Base-by-base conservation (phyloP, 2,329 filamentous ascomycete genomes). In the Periglandula ipomoeae region DNA sequence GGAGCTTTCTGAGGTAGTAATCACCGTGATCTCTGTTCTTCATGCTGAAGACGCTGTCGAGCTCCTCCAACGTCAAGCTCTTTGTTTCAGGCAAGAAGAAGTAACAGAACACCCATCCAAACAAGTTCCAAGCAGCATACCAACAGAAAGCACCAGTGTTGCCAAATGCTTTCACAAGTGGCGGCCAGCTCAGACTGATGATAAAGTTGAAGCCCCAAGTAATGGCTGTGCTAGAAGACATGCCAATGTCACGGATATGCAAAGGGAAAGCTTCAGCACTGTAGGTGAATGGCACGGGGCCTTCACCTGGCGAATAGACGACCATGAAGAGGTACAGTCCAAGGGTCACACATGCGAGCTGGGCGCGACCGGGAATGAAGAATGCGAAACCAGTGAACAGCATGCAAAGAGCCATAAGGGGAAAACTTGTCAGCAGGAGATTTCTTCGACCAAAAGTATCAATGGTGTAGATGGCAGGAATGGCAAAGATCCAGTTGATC, bases 271-370 rank as follows among this genome's bases (percentile, higher is more conserved):
- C 77, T 54, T 81, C 78, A 1, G 77, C 77, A 0, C 74, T 78
- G 58, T 81, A 81, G 0, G 76, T 80, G 54, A 80, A 80, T 0
- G 78, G 76, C 0, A 81, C 77, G 0, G 77, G 76, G 0, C 78
- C 77, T 44, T 77, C 73, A 15, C 78, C 76, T 0, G 75, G 74
- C 0, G 67, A 70, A 55, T 71, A 71, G 11, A 68, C 59, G 1
- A 65, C 61, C 54, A 65, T 66, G 47, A 71, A 71, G 4, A 69
- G 51, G 51, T 70, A 71, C 1, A 71, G 61, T 0, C 67, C 66
- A 0, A 61, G 52, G 2, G 65, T 65, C 9, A 71, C 58, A n/a
- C 60, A 63, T 1, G 52, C 65, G 7, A 69, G 57, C 3, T 59
- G 59, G 1, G 58, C 55, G 15, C 50, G 50, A 1, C 52, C 47